Evolutionary conservation across 441 rosid species (phyloP), one percentile per base, ranked within the genome.

Genomic region (Gossypium schwendimanii): DNA sequence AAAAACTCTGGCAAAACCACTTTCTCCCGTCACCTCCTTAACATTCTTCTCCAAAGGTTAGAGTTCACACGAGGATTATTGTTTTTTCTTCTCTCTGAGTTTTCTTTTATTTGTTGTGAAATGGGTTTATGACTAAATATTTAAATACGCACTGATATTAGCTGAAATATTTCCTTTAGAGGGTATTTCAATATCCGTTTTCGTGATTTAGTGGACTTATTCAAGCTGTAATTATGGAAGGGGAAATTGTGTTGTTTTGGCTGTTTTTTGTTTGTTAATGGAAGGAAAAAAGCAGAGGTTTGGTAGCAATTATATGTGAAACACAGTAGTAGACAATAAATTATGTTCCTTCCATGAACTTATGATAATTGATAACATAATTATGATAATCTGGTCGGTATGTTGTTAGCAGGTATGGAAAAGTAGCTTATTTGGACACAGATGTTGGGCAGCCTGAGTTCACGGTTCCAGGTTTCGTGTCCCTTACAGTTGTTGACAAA

Each of bases 361-460:
- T 50, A 4, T 9, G 44, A n/a, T 74, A 47, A 55, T 6, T 18
- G 31, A 12, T 28, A 53, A 41, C 60, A 53, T 12, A 11, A 9
- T 59, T 17, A 21, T 55, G 10, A 14, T 31, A 21, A 47, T 58
- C 7, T 63, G 50, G 18, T 75, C 20, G 14, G 41, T 15, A 41
- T 23, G 76, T 72, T 75, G 53, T 81, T 72, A 79, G 77, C 88
- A 93, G 99, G 78, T 90, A 88, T 77, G 85, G 76, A 73, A 91
- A 80, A 76, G 96, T 90, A 23, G 94, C 88, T 54, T 95, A 87
- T 78, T 87, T 93, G 91, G 98, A 95, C 79, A 86, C 90, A 0
- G 99, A 95, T 83, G 96, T 89, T 75, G 99, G 99, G 67, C 98
- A 95, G 83, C 88, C 99, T 57, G 98, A 95, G 78, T 93, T 92